A percentile compares a stretch with the other conserved stretches of the same genome.
phyloP scores from a whole-genome alignment of 805 yeast genomes.

The Grigorovia jiainica region DNA sequence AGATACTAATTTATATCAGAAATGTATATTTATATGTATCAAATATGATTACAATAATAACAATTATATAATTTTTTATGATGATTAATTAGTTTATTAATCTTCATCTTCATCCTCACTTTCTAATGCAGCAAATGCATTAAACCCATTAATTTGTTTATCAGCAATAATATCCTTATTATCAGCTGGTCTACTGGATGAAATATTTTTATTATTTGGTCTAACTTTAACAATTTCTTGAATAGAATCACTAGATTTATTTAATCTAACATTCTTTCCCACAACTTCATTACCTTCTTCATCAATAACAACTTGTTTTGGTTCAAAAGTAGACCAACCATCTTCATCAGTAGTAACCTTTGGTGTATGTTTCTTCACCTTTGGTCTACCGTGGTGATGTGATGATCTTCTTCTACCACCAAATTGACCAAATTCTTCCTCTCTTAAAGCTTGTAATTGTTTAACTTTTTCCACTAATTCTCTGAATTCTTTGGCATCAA shows the following conservation, averaged over 20 bases:
- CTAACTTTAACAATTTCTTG: constrained; percentile 47
- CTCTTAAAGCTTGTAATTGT: constrained; percentile 32
- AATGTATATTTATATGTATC: not conserved
- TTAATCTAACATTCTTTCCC: constrained; percentile 19
- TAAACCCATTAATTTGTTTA: constrained; percentile 55
- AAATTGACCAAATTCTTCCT: constrained; percentile 35
- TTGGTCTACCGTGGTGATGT: constrained; percentile 37
- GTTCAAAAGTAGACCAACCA: constrained; percentile 71
- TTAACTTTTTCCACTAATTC: constrained; percentile 58
- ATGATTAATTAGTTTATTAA: not conserved
- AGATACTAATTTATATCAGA: too few species aligned
- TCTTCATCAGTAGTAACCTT: constrained; percentile 56
- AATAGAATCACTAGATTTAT: constrained; percentile 7
- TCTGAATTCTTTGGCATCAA: constrained; percentile 55
- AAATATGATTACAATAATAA: not conserved
- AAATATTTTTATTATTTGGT: constrained; percentile 67
- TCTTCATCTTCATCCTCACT: constrained; percentile 44
- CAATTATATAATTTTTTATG: not conserved
- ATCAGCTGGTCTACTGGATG: constrained; percentile 65
- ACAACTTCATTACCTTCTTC: constrained; percentile 10
- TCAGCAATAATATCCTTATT: constrained; percentile 63
- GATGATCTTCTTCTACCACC: constrained; percentile 58
- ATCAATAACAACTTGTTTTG: constrained; percentile 25
- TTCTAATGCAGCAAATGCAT: constrained; percentile 74
- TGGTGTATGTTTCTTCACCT: constrained; percentile 47